Base-by-base conservation (phyloP, 2,329 filamentous ascomycete genomes). In the Colletotrichum agaves region DNA sequence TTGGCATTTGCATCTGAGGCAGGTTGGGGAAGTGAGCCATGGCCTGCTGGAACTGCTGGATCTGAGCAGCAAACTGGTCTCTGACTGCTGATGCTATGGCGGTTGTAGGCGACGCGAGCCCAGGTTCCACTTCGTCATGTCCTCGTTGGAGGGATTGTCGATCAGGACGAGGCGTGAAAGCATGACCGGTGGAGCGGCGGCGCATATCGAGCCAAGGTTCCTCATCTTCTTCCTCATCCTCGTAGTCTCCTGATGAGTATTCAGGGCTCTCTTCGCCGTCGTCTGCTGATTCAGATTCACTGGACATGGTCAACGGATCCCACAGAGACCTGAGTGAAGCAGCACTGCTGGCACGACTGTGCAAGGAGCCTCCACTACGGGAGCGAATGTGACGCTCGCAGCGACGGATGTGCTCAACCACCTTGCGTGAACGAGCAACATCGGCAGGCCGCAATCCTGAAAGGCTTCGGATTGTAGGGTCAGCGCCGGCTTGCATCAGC, bases 11-110 rank as follows among this genome's bases (percentile, higher is more conserved):
- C 73, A 88, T 81, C 70, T 88, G 85, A 15, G 89, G 85, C 46
- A 88, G 85, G 71, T 88, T 85, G 41, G 79, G 84, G 35, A 90
- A 78, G 50, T 89, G 86, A 76, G 87, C 84, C 81, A 93, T 85
- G 50, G 85, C 88, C 75, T 93, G 90, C 74, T 94, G 93, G 73
- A 94, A 85, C 66, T 94, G 90, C 63, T 94, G 90, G 53, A 94
- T 84, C 74, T 94, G 92, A 17, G 90, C 85, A 27, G 90, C 85
- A 19, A 95, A 79, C 65, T 94, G 91, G 61, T 94, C 91, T 73
- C 90, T 89, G 79, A 93, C 87, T 13, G 90, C 91, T 55, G 88
- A 84, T 74, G 93, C 87, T 52, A 91, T 87, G 4, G 88, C 87
- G 3, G 85, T 84, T 4, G 86, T 83, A 2, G 89, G 87, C 2